A percentile compares a stretch with the other conserved stretches of the same genome.
phyloP scores from a whole-genome alignment of 2,329 filamentous ascomycete species.

The Aureobasidium sp. region DNA sequence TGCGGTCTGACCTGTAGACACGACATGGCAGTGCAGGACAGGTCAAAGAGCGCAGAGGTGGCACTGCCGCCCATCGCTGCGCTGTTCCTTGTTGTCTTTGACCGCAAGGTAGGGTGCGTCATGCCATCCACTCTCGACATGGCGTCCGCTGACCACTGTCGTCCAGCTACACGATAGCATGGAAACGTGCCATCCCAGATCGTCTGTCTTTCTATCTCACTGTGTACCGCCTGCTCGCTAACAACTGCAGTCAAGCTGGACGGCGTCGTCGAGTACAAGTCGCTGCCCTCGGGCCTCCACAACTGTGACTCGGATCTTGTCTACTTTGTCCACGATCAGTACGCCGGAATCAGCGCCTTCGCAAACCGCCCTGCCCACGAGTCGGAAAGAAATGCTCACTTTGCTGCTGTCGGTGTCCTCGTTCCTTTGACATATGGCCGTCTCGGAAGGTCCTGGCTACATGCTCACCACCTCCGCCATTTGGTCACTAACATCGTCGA shows the following conservation, averaged over 20 bases:
- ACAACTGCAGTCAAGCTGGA: constrained; percentile 54
- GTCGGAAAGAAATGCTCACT: constrained; percentile 75
- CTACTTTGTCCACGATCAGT: constrained; percentile 82
- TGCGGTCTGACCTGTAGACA: not conserved
- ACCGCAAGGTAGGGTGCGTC: constrained; percentile 32
- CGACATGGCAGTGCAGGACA: not conserved
- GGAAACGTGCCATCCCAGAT: constrained; percentile 67
- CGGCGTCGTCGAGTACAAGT: constrained; percentile 91
- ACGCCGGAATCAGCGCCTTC: constrained; percentile 88
- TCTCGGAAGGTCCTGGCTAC: constrained; percentile 81
- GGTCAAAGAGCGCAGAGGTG: constrained; percentile 4
- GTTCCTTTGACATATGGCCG: constrained; percentile 80
- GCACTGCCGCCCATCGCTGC: constrained; percentile 27
- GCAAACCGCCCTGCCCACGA: constrained; percentile 74
- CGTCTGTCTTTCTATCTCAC: constrained; percentile 41
- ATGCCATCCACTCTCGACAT: not conserved
- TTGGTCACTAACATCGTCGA: constrained; percentile 62
- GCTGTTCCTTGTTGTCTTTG: constrained; percentile 30
- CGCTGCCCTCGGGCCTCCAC: constrained; percentile 85
- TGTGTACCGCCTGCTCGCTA: not conserved
- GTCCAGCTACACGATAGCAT: constrained; percentile 68
- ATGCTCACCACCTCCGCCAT: constrained; percentile 67
- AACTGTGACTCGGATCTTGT: constrained; percentile 77
- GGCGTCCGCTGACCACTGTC: not conserved
- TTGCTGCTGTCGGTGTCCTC: constrained; percentile 84